phyloP scores from a whole-genome alignment of 805 yeast species.

The Lachancea fermentati region DNA sequence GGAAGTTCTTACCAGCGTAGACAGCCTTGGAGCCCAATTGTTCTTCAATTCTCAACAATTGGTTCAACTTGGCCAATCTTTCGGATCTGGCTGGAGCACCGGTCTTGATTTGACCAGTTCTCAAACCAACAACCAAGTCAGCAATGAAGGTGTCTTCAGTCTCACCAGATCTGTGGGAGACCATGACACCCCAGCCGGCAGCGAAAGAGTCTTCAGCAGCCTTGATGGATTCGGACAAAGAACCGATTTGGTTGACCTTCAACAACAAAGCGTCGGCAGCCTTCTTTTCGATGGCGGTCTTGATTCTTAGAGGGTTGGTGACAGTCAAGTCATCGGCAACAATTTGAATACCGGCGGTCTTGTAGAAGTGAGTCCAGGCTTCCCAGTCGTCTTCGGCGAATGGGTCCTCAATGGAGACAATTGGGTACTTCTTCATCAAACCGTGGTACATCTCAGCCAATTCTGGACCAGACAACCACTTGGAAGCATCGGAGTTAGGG shows the following conservation, averaged over 20 bases:
- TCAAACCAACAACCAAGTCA: constrained; percentile 94
- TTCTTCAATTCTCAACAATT: constrained; percentile 97
- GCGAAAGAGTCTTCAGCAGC: constrained; percentile 94
- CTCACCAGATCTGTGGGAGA: constrained; percentile 99
- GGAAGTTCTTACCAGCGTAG: constrained; percentile 93
- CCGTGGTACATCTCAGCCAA: constrained; percentile 78
- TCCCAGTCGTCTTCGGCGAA: constrained; percentile 99
- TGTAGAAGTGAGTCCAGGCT: constrained; percentile 87
- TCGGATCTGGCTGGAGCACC: constrained; percentile 99
- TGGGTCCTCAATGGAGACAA: constrained; percentile 97
- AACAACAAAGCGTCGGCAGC: constrained; percentile 89
- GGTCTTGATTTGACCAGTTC: constrained; percentile 98
- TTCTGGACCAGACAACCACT: constrained; percentile 86
- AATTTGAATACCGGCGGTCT: constrained; percentile 73
- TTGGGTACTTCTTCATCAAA: constrained; percentile 88
- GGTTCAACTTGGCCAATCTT: constrained; percentile 98
- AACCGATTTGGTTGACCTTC: constrained; percentile 99
- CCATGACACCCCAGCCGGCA: constrained; percentile 99
- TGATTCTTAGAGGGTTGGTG: constrained; percentile 93
- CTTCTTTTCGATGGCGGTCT: constrained; percentile 94
- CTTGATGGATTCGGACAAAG: constrained; percentile 90
- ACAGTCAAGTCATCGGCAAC: constrained; percentile 99
- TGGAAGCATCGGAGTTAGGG: constrained; percentile 84
- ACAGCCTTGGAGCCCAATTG: constrained; percentile 96
- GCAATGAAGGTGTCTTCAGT: constrained; percentile 98